phyloP scores from a whole-genome alignment of 192 early-diverging fungal genomes.

The Chytriomyces sp. region DNA sequence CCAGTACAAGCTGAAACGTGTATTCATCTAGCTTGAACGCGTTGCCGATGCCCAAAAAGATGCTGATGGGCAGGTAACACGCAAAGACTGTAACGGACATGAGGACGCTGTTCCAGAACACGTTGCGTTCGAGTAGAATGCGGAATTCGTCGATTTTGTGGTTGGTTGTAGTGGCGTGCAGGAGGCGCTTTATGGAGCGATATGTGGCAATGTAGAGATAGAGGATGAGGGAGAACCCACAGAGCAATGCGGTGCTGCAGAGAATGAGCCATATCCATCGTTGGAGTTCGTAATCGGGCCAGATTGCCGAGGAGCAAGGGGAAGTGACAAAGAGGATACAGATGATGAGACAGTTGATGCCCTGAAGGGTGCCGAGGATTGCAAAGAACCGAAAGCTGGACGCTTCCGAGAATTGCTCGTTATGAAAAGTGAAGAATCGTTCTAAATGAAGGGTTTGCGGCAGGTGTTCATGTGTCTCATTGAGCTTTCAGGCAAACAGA shows the following conservation, averaged over 20 bases:
- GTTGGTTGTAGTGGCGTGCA: neutral
- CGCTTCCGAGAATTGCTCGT: too few relatives aligned
- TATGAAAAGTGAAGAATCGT: too few relatives aligned
- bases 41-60: neutral
- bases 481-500: too few relatives aligned
- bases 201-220: neutral
- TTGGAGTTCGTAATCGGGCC: neutral
- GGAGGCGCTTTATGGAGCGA: neutral
- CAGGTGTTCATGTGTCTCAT: too few relatives aligned
- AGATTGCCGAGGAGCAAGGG: neutral
- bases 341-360: too few relatives aligned
- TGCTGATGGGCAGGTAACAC: neutral
- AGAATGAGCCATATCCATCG: neutral
- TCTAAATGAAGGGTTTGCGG: too few relatives aligned
- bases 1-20: too few relatives aligned
- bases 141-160: neutral
- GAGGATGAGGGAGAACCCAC: neutral
- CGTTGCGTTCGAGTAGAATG: neutral
- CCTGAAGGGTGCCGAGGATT: too few relatives aligned
- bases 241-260: neutral
- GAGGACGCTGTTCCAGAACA: neutral
- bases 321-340: too few relatives aligned
- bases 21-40: too few relatives aligned
- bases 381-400: too few relatives aligned
- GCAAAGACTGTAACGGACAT: constrained; percentile 24